These are phyloP conservation scores for Ascochyta viciae-villosae DNA, from an alignment of 2,329 filamentous ascomycete genomes.

Conservation along the genomic window DNA sequence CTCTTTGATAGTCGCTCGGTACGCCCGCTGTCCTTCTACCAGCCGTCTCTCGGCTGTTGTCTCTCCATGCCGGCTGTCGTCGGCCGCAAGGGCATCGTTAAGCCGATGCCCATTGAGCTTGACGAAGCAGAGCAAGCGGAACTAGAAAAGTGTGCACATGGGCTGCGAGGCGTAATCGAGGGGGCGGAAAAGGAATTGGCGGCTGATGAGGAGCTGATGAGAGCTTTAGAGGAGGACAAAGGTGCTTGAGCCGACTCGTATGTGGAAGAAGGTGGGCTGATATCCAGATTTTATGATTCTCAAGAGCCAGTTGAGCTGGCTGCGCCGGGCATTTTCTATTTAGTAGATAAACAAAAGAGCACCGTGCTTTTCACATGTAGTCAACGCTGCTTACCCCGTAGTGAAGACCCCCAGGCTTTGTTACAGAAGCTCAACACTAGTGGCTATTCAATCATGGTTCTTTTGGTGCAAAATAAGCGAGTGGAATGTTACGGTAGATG, in stretches of 20 bases:
- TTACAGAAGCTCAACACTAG: too few relatives aligned
- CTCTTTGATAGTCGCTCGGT: constrained; percentile 57
- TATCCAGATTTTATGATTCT: too few relatives aligned
- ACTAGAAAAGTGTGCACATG: constrained; percentile 45
- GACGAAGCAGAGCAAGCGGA: constrained; percentile 44
- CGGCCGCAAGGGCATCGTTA: constrained; percentile 56
- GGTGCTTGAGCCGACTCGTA: constrained; percentile 8
- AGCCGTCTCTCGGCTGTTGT: constrained; percentile 57
- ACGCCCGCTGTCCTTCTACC: constrained; percentile 58
- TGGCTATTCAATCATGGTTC: too few relatives aligned
- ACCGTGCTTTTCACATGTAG: too few relatives aligned
- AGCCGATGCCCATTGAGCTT: constrained; percentile 46
- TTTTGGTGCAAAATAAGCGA: too few relatives aligned
- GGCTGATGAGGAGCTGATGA: constrained; percentile 36
- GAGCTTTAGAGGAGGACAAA: constrained; percentile 33
- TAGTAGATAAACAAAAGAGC: too few relatives aligned
- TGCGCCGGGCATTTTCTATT: too few relatives aligned
- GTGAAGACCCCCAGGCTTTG: too few relatives aligned
- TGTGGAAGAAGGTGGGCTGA: neutral
- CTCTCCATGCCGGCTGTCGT: constrained; percentile 59
- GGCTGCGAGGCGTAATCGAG: constrained; percentile 46
- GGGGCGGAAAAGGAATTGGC: constrained; percentile 47
- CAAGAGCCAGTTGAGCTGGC: too few relatives aligned
- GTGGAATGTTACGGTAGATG: too few relatives aligned
- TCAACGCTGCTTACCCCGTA: too few relatives aligned